Base-by-base conservation (phyloP, 176 grass and related monocot genomes). In the sorghum (Sorghum bicolor) region DNA sequence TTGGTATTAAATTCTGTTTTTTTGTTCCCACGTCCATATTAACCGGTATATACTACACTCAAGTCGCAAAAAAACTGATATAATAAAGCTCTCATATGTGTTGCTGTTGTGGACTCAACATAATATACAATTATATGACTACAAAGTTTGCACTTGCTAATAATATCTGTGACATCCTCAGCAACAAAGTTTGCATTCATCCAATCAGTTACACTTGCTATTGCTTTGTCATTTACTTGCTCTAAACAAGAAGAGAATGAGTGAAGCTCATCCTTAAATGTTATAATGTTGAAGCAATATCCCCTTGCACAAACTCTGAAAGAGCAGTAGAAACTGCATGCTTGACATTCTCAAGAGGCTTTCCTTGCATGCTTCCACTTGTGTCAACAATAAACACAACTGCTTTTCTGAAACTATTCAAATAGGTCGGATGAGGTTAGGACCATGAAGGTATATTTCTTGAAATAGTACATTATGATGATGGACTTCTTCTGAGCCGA, bases 281-380 rank as follows among this genome's bases (percentile, higher is more conserved):
- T 87, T 85, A 99, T 86, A 80, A 99, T 94, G 84, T 96, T 89
- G 76, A 99, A 99, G 19, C 72, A 85, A 80, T n/a, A n/a, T 99
- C 96, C 37, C 73, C 85, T 74, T 90, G 61, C 62, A 17, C 67
- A 73, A 99, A 87, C 74, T 96, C 93, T 61, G 89, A 92, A 48
- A 99, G 83, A 80, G 93, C 88, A 37, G 81, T 73, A 26, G 88
- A 88, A 77, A 99, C 58, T 0, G 91, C 91, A 81, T 87, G 78
- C 79, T 89, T 96, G 52, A 99, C 93, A 82, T 95, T 92, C 78
- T 99, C 89, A 63, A 99, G 88, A 86, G 93, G 91, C 64, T 87
- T 94, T 53, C 93, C 94, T 84, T 86, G 84, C 96, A 99, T 99
- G 89, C 96, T 99, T 80, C 80, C 87, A 94, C 96, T 99, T 84